These are phyloP conservation scores for Stereocaulon alpinum DNA, from an alignment of 495 filamentous ascomycete species.

Conservation along the genomic window DNA sequence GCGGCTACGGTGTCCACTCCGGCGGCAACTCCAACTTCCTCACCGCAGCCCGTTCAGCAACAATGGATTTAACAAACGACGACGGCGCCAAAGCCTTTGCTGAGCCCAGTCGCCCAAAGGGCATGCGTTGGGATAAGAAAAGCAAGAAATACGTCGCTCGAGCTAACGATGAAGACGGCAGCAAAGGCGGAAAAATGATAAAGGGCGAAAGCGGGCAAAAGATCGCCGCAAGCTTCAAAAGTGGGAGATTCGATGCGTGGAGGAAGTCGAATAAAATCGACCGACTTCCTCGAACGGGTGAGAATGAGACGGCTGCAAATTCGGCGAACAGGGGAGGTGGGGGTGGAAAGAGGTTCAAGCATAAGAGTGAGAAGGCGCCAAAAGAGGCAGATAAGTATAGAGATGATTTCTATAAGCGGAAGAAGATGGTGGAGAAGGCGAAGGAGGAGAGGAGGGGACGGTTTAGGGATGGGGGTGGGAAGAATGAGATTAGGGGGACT, in stretches of 20 bases:
- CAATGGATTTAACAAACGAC: slow-evolving; percentile 83
- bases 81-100: slow-evolving; percentile 69
- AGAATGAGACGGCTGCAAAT: slow-evolving; percentile 51
- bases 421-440: slow-evolving; percentile 80
- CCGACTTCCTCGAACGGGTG: slow-evolving; percentile 68
- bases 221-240: slow-evolving; percentile 86
- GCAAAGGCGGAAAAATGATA: slow-evolving; percentile 72
- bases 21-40: slow-evolving; percentile 55
- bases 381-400: slow-evolving; percentile 86
- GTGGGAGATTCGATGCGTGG: slow-evolving; percentile 88
- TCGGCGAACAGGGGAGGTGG: slow-evolving; percentile 23
- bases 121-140: slow-evolving; percentile 94
- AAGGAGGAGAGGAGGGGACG: slow-evolving; percentile 70
- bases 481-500: slow-evolving; percentile 66
- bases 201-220: slow-evolving; percentile 88
- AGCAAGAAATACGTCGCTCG: slow-evolving; percentile 85
- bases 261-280: slow-evolving; percentile 71
- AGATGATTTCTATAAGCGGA: slow-evolving; percentile 79
- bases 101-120: slow-evolving; percentile 52
- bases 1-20: slow-evolving; percentile 83
- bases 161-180: slow-evolving; percentile 90
- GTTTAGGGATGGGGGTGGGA: slow-evolving; percentile 55
- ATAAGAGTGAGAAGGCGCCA: slow-evolving; percentile 74
- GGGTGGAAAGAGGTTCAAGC: slow-evolving; percentile 53
- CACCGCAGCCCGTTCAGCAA: slow-evolving; percentile 65